Base-by-base conservation (phyloP, 2,329 filamentous ascomycete species). In the Stagonosporopsis rhizophila region DNA sequence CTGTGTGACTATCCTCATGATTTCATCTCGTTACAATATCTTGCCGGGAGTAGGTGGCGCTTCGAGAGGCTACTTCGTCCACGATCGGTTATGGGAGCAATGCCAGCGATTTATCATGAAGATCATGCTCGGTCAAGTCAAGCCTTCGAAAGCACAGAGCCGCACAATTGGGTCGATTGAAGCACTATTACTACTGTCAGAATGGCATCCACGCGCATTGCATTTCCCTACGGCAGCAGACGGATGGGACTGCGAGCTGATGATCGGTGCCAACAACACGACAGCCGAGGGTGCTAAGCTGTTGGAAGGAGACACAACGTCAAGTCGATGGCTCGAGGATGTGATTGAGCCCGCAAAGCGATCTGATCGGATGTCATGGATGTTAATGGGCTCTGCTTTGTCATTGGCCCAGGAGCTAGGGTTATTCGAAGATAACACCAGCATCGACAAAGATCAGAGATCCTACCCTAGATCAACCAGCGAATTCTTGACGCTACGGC, bases 341-440 rank as follows among this genome's bases (percentile, higher is more conserved):
- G 82, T 85, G 32, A 80, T 84, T 37, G 79, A 83, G 37, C 82
- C 83, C 2, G 81, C 83, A 2, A 80, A 80, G 56, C 74, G 81
- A 52, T 85, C 81, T 0, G 83, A 85, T 62, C 79, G 83, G 2
- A 85, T 86, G 83, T 85, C 83, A 0, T 86, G 83, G 83, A 85
- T 85, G 80, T 64, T 85, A 19, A 77, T 86, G 37, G 83, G 83
- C 2, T 81, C 80, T 61, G 83, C 81, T 0, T 64, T 83, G 22
- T 82, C 81, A 3, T 72, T 85, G 12, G 79, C 81, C 1, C 81
- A 84, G 48, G 82, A 84, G 59, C 70, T 84, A 22, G 79, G 82
- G 2, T 73, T 85, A n/a, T 80, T 83, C 57, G 77, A 82, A 45
- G 75, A 79, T 28, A 70, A 70, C 30, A 62, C 69, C 9, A 73